Conservation (phyloP, 1,284 basidiomycete species). For the Entoloma clypeatum region DNA sequence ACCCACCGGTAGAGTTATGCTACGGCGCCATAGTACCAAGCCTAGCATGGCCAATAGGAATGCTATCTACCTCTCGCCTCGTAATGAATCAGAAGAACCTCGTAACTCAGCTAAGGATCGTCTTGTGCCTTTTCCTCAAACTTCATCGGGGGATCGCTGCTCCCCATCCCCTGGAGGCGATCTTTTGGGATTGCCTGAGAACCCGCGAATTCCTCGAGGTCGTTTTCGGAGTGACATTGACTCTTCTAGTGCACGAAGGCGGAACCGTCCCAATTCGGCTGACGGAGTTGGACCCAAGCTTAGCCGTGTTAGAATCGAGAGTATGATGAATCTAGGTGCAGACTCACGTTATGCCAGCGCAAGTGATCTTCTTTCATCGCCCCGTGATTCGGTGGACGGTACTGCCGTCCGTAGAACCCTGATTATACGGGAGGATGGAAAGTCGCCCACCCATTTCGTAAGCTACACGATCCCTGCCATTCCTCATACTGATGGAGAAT, state of each 20-base stretch:
- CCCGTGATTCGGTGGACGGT: constrained; percentile 58
- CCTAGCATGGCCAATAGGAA: constrained; percentile 39
- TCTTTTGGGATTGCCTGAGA: constrained; percentile 29
- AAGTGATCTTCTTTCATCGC: constrained; percentile 63
- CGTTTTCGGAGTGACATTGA: constrained; percentile 72
- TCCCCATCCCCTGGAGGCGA: constrained; percentile 35
- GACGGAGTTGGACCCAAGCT: constrained; percentile 57
- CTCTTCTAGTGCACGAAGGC: constrained; percentile 47
- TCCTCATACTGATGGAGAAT: constrained; percentile 14
- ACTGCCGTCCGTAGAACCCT: constrained; percentile 71
- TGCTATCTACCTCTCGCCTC: constrained; percentile 45
- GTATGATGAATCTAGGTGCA: constrained; percentile 60
- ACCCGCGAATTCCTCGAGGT: constrained; percentile 49
- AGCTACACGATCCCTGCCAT: constrained; percentile 34
- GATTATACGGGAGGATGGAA: constrained; percentile 79
- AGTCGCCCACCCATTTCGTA: constrained; percentile 79
- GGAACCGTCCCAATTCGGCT: constrained; percentile 60
- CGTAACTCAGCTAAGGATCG: constrained; percentile 30
- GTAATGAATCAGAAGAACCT: constrained; percentile 29
- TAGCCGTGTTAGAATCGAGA: constrained; percentile 59
- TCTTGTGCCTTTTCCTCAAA: constrained; percentile 61
- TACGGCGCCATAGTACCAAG: constrained; percentile 56
- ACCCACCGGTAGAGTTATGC: constrained; percentile 40
- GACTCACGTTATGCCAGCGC: constrained; percentile 50
- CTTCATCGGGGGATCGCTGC: constrained; percentile 45